Evolutionary conservation across 176 grass and related monocot genomes (phyloP).

Genomic region (Poa annua): DNA sequence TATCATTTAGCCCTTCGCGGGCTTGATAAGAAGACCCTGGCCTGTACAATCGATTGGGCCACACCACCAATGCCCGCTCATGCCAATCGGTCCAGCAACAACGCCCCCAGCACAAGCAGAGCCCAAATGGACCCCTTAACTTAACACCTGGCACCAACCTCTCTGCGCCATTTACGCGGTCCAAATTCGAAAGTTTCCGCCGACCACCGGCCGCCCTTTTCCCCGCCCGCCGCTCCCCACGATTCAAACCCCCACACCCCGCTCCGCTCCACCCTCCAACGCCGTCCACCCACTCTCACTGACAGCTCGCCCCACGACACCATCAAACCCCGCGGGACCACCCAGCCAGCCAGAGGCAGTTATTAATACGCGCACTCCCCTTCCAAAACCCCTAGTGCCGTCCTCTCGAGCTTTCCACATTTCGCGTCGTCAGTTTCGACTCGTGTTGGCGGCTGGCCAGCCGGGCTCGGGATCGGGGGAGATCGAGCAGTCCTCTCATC

Average conservation of each 20-base stretch:
- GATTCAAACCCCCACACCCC: conserved; percentile 41
- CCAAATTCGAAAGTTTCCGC: conserved; percentile 20
- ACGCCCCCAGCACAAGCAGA: too few relatives aligned
- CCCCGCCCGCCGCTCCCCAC: conserved; percentile 30
- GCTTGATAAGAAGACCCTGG: too few relatives aligned
- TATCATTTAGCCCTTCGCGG: too few relatives aligned
- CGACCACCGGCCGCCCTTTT: conserved; percentile 3
- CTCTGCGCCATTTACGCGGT: neutral
- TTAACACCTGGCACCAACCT: conserved; percentile 2
- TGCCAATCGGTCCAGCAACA: too few relatives aligned
- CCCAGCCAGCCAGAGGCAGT: neutral
- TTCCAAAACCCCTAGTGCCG: neutral
- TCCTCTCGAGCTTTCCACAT: neutral
- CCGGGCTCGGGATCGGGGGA: neutral
- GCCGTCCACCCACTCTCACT: rapidly evolving
- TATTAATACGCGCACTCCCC: conserved; percentile 19
- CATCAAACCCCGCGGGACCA: neutral
- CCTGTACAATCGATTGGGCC: too few relatives aligned
- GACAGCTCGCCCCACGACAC: rapidly evolving
- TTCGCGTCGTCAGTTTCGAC: neutral
- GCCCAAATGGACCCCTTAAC: too few relatives aligned
- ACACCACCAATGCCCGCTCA: too few relatives aligned
- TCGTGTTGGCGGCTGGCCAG: neutral
- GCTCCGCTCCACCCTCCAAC: neutral
- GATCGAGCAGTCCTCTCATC: neutral